Base-by-base conservation (phyloP, 1,284 basidiomycete species). In the Tilletiopsis washingtonensis region DNA sequence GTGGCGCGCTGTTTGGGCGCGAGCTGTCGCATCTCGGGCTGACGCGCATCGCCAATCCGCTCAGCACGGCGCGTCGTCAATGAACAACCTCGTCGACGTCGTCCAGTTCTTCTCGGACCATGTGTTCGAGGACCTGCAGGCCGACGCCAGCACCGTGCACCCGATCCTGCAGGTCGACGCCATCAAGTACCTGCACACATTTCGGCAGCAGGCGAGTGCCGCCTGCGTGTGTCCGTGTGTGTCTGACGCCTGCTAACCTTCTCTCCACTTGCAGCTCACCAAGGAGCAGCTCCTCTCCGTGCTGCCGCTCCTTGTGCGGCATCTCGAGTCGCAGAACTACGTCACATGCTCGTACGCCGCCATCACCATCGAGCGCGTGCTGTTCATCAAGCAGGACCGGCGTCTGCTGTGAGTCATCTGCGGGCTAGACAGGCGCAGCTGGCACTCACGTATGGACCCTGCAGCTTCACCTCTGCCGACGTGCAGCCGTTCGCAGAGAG, bases 161-260 rank as follows among this genome's bases (percentile, higher is more conserved):
- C 86, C 91, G 4, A 89, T 98, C 62, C 78, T 98, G 37, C 88
- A 91, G 67, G 91, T 94, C 29, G 91, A 97, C 73, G 91, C 91
- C 3, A 97, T 98, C 65, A 73, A 64, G 58, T 70, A 69, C 38
- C 67, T 74, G 17, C 67, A 74, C 55, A 94, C 89, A 0, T 98
- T 98, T 81, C 81, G 94, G 17, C 91, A 93, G 69, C 93, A 94
- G 77, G 87, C 86, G 49, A 29, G 77, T 61, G 9, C 4, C 9
- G 25, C 34, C 41, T 36, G 12, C 4, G 20, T 19, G 37, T 39
- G 6, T 39, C 7, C 17, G 5, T n/a, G 5, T 39, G 5, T 39
- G 5, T n/a, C 37, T 11, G 5, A 19, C 17, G 5, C 11, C 23
- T 46, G 23, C 29, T 12, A 19, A 24, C 9, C 45, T n/a, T 46